phyloP scores from a whole-genome alignment of 805 yeast species.

The Metschnikowia proteae region DNA sequence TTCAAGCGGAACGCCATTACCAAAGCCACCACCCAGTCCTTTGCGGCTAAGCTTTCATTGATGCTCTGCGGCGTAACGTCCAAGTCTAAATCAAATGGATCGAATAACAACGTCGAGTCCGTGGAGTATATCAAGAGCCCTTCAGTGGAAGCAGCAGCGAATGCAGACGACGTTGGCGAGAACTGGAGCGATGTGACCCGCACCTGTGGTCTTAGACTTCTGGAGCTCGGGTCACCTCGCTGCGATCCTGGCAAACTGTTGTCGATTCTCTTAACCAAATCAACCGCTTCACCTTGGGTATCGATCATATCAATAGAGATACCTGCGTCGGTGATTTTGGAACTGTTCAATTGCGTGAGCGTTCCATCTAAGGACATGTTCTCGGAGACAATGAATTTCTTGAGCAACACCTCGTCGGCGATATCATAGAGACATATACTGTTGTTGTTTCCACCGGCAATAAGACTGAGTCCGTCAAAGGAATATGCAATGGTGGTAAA shows the following conservation, averaged over 20 bases:
- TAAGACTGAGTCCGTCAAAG: conserved; percentile 81
- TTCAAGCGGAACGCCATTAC: conserved; percentile 93
- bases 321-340: conserved; percentile 84
- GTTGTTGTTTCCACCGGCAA: conserved; percentile 93
- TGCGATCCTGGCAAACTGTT: conserved; percentile 79
- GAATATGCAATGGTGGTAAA: conserved; percentile 81
- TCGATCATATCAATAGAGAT: conserved; percentile 71
- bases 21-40: conserved; percentile 68
- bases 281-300: conserved; percentile 80
- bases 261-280: conserved; percentile 77
- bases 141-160: conserved; percentile 94
- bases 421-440: conserved; percentile 89
- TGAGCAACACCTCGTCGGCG: conserved; percentile 79
- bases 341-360: conserved; percentile 69
- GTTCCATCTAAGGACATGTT: conserved; percentile 94
- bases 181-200: conserved; percentile 74
- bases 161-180: conserved; percentile 86
- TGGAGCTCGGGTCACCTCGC: conserved; percentile 68
- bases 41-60: conserved; percentile 51
- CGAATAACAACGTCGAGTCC: conserved; percentile 72
- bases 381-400: conserved; percentile 76
- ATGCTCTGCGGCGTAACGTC: conserved; percentile 86
- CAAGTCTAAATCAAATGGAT: conserved; percentile 91
- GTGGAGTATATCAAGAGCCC: conserved; percentile 81
- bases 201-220: conserved; percentile 77